These are phyloP conservation scores for Penicillium fuscoglaucum DNA, from an alignment of 2,329 filamentous ascomycete genomes.

Conservation along the genomic window DNA sequence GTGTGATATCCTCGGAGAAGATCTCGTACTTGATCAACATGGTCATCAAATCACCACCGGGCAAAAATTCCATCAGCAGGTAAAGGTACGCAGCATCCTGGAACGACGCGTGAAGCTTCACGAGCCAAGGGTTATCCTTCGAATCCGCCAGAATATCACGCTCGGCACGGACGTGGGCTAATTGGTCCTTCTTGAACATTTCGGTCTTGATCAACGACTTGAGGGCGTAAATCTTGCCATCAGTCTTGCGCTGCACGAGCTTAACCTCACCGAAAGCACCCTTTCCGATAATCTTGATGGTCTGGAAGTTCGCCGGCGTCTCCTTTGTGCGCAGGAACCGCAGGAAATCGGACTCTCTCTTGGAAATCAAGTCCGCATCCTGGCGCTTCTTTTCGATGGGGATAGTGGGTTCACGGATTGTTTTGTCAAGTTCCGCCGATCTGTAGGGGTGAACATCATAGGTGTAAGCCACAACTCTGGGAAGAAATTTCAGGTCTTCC, in stretches of 20 bases:
- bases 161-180: constrained; percentile 95
- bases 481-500: not conserved
- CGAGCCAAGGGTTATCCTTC: constrained; percentile 95
- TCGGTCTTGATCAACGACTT: constrained; percentile 98
- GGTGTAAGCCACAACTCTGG: not conserved
- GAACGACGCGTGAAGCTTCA: constrained; percentile 97
- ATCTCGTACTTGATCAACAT: constrained; percentile 99
- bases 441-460: constrained; percentile 48
- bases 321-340: constrained; percentile 93
- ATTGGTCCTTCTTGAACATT: constrained; percentile 99
- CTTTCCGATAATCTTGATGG: constrained; percentile 97
- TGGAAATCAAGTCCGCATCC: constrained; percentile 79
- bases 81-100: constrained; percentile 96
- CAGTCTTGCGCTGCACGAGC: constrained; percentile 91
- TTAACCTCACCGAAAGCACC: constrained; percentile 98
- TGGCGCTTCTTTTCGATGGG: constrained; percentile 75
- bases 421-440: constrained; percentile 87
- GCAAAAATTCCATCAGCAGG: constrained; percentile 99
- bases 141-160: constrained; percentile 97
- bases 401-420: constrained; percentile 74
- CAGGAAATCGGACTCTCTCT: constrained; percentile 88
- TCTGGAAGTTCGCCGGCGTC: constrained; percentile 90
- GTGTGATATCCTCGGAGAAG: constrained; percentile 96
- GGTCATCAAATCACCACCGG: constrained; percentile 97
- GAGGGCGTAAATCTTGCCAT: constrained; percentile 96